Evolutionary conservation across 306 rosid genomes (phyloP), one percentile per base, ranked within the genome.

Genomic region (Vicia villosa): DNA sequence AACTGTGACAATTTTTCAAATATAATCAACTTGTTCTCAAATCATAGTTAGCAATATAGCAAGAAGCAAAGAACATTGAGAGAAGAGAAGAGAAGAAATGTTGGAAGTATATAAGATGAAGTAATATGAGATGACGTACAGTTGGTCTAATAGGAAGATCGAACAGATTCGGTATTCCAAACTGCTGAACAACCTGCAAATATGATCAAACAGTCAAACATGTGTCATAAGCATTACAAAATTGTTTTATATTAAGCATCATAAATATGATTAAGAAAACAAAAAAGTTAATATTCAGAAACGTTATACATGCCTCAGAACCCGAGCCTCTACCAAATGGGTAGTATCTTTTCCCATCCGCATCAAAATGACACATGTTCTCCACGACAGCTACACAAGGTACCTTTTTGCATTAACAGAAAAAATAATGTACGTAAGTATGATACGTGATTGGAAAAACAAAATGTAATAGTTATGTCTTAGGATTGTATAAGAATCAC

Each of bases 321-420:
- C 99, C 97, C 58, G 99, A 94, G 72, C 99, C 97, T 82, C 90
- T 87, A 66, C 97, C 97, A 63, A 94, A 94, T 32, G 99, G 97
- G 82, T 94, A 91, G 73, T 88, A 81, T 60, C 96, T 91, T 76
- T 87, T 94, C 74, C 97, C 97, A 69, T 91, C 99, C 30, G 97
- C 97, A 74, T 94, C 97, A 79, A 94, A 94, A 78, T 94, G 97
- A 82, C 95, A 88, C 99, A 94, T 87, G 79, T 94, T 94, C 80
- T 94, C 99, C 24, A 94, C 99, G 38, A 88, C 99, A 63, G 99
- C 99, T 68, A 94, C 95, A 71, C 97, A 91, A 9, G 99, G 99
- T 38, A 94, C 99, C 99, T 94, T 77, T 77, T 63, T 24, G 8
- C 70, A 70, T 65, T 21, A 17, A 83, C 68, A 80, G 28, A 79